These are phyloP conservation scores for Lichtheimia hyalospora DNA, from an alignment of 371 early-diverging fungal genomes.

Conservation along the genomic window DNA sequence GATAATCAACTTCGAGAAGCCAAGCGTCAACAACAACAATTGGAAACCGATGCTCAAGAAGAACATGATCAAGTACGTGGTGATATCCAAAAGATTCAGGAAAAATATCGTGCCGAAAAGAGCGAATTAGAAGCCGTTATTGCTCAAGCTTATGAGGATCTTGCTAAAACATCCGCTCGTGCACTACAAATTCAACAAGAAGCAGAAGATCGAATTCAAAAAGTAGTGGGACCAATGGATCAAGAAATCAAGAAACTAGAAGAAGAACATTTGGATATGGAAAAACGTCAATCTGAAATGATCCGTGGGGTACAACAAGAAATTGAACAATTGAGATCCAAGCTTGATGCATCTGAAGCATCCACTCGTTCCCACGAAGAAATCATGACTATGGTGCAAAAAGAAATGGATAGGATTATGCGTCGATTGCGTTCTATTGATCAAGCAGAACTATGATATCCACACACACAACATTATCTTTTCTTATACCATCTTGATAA, in stretches of 20 bases:
- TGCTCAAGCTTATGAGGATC: constrained; percentile 36
- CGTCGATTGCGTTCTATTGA: constrained; percentile 43
- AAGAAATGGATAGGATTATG: constrained; percentile 50
- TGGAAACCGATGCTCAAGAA: constrained; percentile 31
- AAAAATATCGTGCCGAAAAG: constrained; percentile 32
- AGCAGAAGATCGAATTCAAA: constrained; percentile 35
- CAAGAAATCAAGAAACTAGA: constrained; percentile 30
- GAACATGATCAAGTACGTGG: constrained; percentile 31
- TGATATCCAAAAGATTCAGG: constrained; percentile 29
- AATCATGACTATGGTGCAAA: constrained; percentile 36
- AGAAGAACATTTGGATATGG: constrained; percentile 31
- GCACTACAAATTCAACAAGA: constrained; percentile 39
- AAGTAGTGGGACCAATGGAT: constrained; percentile 21
- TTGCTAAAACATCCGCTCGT: constrained; percentile 28
- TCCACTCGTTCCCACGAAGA: constrained; percentile 38
- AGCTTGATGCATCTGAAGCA: constrained; percentile 26
- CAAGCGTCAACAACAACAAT: constrained; percentile 33
- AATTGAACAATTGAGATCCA: constrained; percentile 27
- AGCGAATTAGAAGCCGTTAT: constrained; percentile 31
- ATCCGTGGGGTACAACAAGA: constrained; percentile 33
- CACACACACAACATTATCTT: too few species aligned
- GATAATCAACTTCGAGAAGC: constrained; percentile 49
- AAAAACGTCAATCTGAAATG: constrained; percentile 16
- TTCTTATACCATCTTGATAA: too few species aligned
- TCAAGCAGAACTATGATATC: constrained; percentile 20